Base-by-base conservation (phyloP, 345 rosid genomes). In the Aquilaria yunnanensis region DNA sequence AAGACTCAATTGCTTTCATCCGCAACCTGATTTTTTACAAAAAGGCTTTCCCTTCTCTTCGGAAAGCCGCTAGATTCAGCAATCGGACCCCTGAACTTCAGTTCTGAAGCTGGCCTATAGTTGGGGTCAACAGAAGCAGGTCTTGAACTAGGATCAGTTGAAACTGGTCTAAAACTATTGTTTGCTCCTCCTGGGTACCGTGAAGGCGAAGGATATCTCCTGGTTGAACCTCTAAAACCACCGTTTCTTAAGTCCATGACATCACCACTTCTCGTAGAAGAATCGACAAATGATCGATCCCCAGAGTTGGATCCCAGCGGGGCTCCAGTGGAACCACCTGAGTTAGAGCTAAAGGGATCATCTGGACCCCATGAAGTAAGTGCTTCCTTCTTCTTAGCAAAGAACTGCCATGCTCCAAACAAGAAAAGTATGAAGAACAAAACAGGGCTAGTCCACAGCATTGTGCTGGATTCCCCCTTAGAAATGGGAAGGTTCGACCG, bases 321-420 rank as follows among this genome's bases (percentile, higher is more conserved):
- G 0, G 78, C 77, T 8, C 78, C 45, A 31, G 86, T 31, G 8
- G 43, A 5, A 37, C 43, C 43, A 37, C 43, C 43, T 4, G 86
- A 54, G 32, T 81, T 46, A 14, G 96, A 81, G 62, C 67, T 57
- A 62, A 93, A 93, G 43, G 96, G 93, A 61, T 93, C 98, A 33
- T 88, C 92, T 0, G 95, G 84, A 67, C 99, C 99, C 97, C 97
- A 94, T 8, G 96, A 87, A 1, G 96, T 90, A 51, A 94, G 83
- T 8, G 85, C 87, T 69, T 90, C 99, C 77, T 94, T 90, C 86
- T 94, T 94, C 89, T 90, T 90, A 3, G 97, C 90, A 53, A 94
- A 94, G 61, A 94, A 90, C 60, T 88, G 90, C 99, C 99, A 94
- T 2, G 96, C 89, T 12, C 74, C 92, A 16, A 90, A 90, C 53